Evolutionary conservation across 2,329 filamentous ascomycete species (phyloP).

Genomic region (Lomentospora prolificans): DNA sequence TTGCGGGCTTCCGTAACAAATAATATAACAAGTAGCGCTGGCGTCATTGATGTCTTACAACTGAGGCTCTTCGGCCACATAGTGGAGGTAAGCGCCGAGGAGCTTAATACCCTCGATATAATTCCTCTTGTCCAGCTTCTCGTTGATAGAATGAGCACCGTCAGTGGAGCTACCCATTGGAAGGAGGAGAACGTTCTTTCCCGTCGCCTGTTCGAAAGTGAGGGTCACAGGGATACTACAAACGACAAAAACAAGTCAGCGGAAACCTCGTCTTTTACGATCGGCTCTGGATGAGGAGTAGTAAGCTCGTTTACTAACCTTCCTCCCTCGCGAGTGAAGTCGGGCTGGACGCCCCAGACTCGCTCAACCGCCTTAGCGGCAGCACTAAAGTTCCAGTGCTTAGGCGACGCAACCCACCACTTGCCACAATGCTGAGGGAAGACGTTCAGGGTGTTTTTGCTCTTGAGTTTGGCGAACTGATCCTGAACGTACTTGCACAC

Average conservation of each 20-base stretch:
- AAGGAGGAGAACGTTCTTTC: conserved; percentile 91
- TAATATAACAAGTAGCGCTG: not conserved
- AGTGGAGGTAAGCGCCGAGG: conserved; percentile 88
- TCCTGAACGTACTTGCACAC: conserved; percentile 78
- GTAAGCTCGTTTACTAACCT: conserved; percentile 45
- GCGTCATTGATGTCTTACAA: conserved; percentile 14
- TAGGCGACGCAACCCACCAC: conserved; percentile 97
- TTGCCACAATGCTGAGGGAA: conserved; percentile 83
- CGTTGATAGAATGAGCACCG: conserved; percentile 94
- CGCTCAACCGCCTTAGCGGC: conserved; percentile 93
- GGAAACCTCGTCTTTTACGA: not conserved
- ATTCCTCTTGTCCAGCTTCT: conserved; percentile 94
- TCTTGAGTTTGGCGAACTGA: conserved; percentile 75
- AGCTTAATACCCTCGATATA: conserved; percentile 98
- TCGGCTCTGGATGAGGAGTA: not conserved
- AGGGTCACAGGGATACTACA: conserved; percentile 86
- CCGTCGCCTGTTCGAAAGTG: conserved; percentile 93
- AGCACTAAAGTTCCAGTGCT: conserved; percentile 97
- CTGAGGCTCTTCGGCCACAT: conserved; percentile 80
- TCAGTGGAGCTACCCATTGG: conserved; percentile 98
- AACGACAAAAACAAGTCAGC: conserved; percentile 12
- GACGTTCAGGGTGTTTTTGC: conserved; percentile 84
- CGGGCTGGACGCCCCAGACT: conserved; percentile 87
- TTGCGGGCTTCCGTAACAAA: no score
- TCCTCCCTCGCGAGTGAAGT: conserved; percentile 93